These are phyloP conservation scores for Candida frijolesensis DNA, from an alignment of 1,139 yeast genomes.

Conservation along the genomic window DNA sequence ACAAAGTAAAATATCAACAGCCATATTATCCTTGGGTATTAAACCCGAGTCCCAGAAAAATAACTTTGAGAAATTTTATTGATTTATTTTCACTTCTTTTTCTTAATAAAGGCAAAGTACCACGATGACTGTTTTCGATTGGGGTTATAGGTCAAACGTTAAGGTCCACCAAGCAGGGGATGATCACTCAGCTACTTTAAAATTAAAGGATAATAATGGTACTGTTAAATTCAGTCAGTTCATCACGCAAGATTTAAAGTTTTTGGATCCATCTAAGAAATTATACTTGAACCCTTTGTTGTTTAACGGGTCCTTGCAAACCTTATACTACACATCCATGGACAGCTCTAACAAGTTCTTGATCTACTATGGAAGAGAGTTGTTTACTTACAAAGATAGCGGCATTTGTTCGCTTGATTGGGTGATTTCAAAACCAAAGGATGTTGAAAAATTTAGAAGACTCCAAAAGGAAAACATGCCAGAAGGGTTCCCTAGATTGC, in stretches of 20 bases:
- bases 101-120: background rate
- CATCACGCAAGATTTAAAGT: conserved; percentile 24
- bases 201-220: conserved; percentile 17
- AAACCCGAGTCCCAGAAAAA: background rate
- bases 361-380: conserved; percentile 77
- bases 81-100: background rate
- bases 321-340: conserved; percentile 62
- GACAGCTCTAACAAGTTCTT: conserved; percentile 54
- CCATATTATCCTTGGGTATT: background rate
- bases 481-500: conserved; percentile 71
- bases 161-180: conserved; percentile 28
- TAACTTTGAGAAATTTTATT: background rate
- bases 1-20: background rate
- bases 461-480: conserved; percentile 58
- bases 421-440: conserved; percentile 54
- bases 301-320: conserved; percentile 77
- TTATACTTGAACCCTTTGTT: conserved; percentile 64
- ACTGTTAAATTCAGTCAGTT: conserved; percentile 25
- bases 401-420: conserved; percentile 81
- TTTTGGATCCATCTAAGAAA: conserved; percentile 31
- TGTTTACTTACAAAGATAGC: conserved; percentile 59
- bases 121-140: conserved; percentile 21
- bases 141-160: conserved; percentile 46
- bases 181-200: conserved; percentile 21
- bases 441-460: conserved; percentile 49